Evolutionary conservation across 176 grass and related monocot genomes (phyloP), one percentile per base, ranked within the genome.

Genomic region (Oryza nivara): DNA sequence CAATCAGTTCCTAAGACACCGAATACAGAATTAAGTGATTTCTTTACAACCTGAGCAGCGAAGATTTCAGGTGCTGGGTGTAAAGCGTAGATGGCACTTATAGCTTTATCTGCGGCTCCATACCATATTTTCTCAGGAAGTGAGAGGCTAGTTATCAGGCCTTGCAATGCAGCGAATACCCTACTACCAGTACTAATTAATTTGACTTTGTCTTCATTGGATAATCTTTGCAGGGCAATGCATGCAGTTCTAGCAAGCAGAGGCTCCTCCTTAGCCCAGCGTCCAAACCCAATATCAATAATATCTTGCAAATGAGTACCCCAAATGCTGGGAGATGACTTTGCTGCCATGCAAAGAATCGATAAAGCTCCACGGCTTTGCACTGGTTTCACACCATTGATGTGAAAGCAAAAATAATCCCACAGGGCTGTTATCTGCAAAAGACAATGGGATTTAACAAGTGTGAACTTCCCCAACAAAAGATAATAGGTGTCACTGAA

Each of bases 281-380:
- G 87, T 32, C 96, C 93, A 82, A 98, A 95, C n/a, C 96, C 96
- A 83, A 98, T 95, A 77, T 98, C 96, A 64, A 98, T 74, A 86
- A 98, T 98, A 86, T 98, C 96, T 87, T 91, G 89, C 85, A 98
- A 71, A 80, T 95, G 96, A 32, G 87, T 68, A 77, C 91, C 80
- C 82, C 95, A 79, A 86, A 98, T 90, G 67, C 79, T 76, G 15
- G 96, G 91, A 87, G 91, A 92, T 43, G 96, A 90, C 63, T 90
- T 95, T 76, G 96, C 96, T 47, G 96, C 91, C 96, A 98, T 98
- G 77, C 96, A 98, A 69, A 98, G 70, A 89, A 98, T 90, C 77
- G 87, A 92, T 81, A 98, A 88, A 83, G 91, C 91, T 66, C 91
- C 96, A 85, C 93, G 87, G 61, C 96, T 95, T 85, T 98, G 89